Evolutionary conservation across 371 early-diverging fungal species (phyloP), one percentile per base, ranked within the genome.

Genomic region (Lichtheimia ramosa): DNA sequence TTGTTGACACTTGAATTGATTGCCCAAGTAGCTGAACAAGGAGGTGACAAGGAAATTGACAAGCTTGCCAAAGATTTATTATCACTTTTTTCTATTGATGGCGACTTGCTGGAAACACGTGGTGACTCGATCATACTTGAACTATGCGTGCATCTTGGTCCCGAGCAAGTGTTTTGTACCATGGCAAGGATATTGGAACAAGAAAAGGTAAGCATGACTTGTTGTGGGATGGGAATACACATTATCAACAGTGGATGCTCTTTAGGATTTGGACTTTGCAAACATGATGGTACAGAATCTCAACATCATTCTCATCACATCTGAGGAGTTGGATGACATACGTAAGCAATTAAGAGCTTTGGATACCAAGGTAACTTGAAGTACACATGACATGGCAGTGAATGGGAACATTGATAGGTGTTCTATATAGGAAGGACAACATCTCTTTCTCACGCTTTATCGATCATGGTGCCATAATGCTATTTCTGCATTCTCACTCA

Each of bases 381-480:
- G 34, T 6, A 34, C 10, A 34, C 8, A 8, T 34, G 34, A 34
- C 34, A 34, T 10, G 34, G 10, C 34, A 34, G 10, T 34, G 34
- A 28, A 28, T 25, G 25, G 25, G 28, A 34, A 8, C 10, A 34
- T 10, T 34, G 34, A 34, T 8, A 10, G 10, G 34, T 2, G 8
- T 34, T 34, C 28, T 28, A 28, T 0, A 8, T 42, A 80, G 81
- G 82, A 85, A 51, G 82, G 86, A 41, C 90, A 90, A 68, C 73
- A 66, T 18, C 71, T 96, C 2, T 96, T 96, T 62, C 75, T 82
- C 21, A 74, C 84, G 2, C 74, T 96, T 15, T 96, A 94, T 71
- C 79, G 85, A 48, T 89, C 92, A 5, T 96, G 97, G 97, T 92
- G 90, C 59, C 94, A 95, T 73, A 93, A 91, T 66, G 87, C 96